Conservation (phyloP, 2,329 filamentous ascomycete species). For the Aureobasidium sp. region DNA sequence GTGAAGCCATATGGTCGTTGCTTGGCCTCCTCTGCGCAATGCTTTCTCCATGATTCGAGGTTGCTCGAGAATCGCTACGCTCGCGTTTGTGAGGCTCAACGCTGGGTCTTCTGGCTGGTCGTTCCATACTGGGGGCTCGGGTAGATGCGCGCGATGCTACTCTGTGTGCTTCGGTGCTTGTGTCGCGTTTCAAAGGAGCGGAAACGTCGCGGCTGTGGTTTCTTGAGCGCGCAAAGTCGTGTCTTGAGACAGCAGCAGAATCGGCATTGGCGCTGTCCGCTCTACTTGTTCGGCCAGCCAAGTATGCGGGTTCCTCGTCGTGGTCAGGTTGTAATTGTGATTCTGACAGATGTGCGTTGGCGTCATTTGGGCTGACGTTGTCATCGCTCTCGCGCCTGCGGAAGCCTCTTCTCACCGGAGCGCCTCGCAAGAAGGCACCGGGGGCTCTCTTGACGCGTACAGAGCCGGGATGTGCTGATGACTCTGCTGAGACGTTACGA, state of each 20-base stretch:
- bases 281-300: constrained; percentile 18
- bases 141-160: constrained; percentile 23
- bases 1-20: constrained; percentile 18
- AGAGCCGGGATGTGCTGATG: constrained; percentile 59
- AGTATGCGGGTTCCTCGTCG: background rate
- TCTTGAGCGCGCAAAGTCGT: constrained; percentile 25
- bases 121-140: constrained; percentile 25
- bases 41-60: background rate
- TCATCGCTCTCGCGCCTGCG: constrained; percentile 50
- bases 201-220: constrained; percentile 19
- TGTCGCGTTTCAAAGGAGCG: constrained; percentile 19
- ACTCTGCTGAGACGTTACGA: constrained; percentile 48
- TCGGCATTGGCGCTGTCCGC: constrained; percentile 21
- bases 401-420: constrained; percentile 61
- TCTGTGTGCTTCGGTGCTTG: constrained; percentile 18
- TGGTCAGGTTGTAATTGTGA: background rate
- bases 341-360: constrained; percentile 10
- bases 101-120: constrained; percentile 19
- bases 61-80: background rate
- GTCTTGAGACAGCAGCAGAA: constrained; percentile 24
- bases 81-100: constrained; percentile 13
- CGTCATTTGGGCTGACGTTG: constrained; percentile 32
- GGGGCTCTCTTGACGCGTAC: constrained; percentile 70
- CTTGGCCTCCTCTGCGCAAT: constrained; percentile 14
- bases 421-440: constrained; percentile 68